Evolutionary conservation across 345 rosid species (phyloP).

Genomic region (Salix arbutifolia): DNA sequence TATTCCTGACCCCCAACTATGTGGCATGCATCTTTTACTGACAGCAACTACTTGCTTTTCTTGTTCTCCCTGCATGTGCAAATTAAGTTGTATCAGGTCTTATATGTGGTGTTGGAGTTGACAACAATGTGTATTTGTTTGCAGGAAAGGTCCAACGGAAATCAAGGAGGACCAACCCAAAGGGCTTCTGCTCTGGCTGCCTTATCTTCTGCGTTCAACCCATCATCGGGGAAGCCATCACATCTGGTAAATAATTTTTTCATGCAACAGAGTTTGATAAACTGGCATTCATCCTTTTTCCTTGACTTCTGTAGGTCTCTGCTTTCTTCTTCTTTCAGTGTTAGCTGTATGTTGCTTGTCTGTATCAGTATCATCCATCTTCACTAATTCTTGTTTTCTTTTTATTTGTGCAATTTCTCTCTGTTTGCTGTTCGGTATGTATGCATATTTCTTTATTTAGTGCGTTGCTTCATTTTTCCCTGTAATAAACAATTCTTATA

Average conservation of each 20-base stretch:
- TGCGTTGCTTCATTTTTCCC: neutral
- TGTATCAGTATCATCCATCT: too few species aligned
- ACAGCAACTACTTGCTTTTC: neutral
- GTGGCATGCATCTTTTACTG: neutral
- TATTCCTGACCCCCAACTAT: neutral
- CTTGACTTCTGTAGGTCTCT: neutral
- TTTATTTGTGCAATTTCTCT: neutral
- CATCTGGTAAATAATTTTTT: slow-evolving; percentile 37
- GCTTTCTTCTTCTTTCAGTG: neutral
- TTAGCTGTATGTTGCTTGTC: neutral
- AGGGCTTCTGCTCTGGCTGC: slow-evolving; percentile 98
- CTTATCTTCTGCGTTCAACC: slow-evolving; percentile 73
- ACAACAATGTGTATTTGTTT: neutral
- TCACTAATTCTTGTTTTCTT: too few species aligned
- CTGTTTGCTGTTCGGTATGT: neutral
- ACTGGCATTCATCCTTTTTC: neutral
- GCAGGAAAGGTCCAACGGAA: slow-evolving; percentile 72
- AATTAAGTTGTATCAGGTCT: neutral
- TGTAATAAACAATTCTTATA: neutral
- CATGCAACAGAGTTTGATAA: neutral
- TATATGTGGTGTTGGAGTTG: neutral
- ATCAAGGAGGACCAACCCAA: slow-evolving; percentile 88
- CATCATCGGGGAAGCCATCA: slow-evolving; percentile 54
- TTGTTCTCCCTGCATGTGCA: neutral
- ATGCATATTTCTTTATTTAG: neutral